Base-by-base conservation (phyloP, 2,329 filamentous ascomycete species). In the Juglanconis juglandina region DNA sequence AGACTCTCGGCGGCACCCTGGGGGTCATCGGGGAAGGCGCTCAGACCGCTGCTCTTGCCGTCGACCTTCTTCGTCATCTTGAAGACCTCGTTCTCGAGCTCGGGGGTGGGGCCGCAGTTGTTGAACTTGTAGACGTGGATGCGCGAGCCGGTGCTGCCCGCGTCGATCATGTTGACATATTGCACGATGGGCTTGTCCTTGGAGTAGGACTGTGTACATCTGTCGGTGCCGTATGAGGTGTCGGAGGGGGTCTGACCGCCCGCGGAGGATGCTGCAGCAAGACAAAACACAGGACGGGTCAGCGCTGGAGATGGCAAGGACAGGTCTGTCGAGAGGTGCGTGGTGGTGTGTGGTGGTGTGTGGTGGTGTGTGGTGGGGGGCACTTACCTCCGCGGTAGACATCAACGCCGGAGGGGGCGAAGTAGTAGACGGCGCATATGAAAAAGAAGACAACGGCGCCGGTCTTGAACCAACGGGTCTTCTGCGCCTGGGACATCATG, bases 61-160 rank as follows among this genome's bases (percentile, higher is more conserved):
- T 91, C 84, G 67, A 84, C 87, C 83, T 92, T 94, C 72, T 91
- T 87, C 10, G 93, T 98, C 89, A 93, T 92, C 80, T 94, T 88
- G 77, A 99, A 99, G 61, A 91, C 84, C 73, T 99, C 95, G 71
- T 87, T 81, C 77, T 99, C 95, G 54, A 99, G 85, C 77, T 97
- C 93, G 33, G 95, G 95, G n/a, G 93, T 93, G 7, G 91, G 79
- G 11, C 93, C 95, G 78, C 94, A 99, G 80, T 98, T 98, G 82
- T 98, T 98, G 85, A 98, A 99, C 73, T 92, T 91, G 83, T 97
- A 99, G 62, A 98, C 92, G 79, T 99, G 96, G 72, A 99, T 97
- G 68, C 95, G 90, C 63, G 95, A 98, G 63, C 95, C 95, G 58
- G 95, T 98, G 80, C 93, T 98, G 68, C 95, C 95, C 52, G 95